Percentiles rank a stretch among this genome's conserved stretches.
phyloP scores from a whole-genome alignment of 495 filamentous ascomycete genomes.

The Hamigera avellanea region DNA sequence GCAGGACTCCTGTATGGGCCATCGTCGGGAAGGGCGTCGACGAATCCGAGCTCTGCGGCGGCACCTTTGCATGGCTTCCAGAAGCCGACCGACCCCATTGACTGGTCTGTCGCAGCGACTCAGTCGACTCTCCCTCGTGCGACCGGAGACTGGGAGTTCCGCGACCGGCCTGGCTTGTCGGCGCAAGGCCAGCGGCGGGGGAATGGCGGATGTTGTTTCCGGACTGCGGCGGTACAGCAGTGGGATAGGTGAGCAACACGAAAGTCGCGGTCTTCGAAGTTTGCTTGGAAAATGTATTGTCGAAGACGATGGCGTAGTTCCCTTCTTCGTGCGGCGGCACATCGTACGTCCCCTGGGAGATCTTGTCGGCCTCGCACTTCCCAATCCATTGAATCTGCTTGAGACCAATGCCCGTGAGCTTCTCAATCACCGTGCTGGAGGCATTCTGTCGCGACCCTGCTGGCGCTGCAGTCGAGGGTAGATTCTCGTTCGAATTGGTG shows the following conservation, averaged over 20 bases:
- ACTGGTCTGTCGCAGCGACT: conserved; percentile 16
- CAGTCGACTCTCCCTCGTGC: conserved; percentile 14
- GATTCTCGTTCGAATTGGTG: conserved; percentile 32
- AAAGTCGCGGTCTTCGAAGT: conserved; percentile 90
- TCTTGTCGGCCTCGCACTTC: conserved; percentile 92
- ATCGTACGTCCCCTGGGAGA: conserved; percentile 82
- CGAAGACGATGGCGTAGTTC: conserved; percentile 94
- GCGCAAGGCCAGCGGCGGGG: conserved; percentile 26
- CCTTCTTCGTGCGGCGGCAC: conserved; percentile 61
- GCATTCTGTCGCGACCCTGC: conserved; percentile 33
- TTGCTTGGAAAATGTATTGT: conserved; percentile 97
- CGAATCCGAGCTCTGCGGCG: conserved; percentile 12
- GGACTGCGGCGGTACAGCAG: conserved; percentile 67
- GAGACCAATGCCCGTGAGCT: conserved; percentile 73
- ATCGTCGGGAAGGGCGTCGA: conserved; percentile 3
- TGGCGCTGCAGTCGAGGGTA: conserved; percentile 17
- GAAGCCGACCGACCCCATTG: conserved; percentile 2
- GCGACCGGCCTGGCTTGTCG: conserved; percentile 12
- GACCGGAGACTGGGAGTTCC: conserved; percentile 1
- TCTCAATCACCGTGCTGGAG: conserved; percentile 58
- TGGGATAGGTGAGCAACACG: conserved; percentile 87
- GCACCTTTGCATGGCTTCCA: conserved; percentile 1
- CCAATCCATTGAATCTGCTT: conserved; percentile 81
- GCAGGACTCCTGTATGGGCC: conserved; percentile 61
- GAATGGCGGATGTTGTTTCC: conserved; percentile 51